phyloP scores from a whole-genome alignment of 2,329 filamentous ascomycete species.

The Aspergillus pseudoglaucus region DNA sequence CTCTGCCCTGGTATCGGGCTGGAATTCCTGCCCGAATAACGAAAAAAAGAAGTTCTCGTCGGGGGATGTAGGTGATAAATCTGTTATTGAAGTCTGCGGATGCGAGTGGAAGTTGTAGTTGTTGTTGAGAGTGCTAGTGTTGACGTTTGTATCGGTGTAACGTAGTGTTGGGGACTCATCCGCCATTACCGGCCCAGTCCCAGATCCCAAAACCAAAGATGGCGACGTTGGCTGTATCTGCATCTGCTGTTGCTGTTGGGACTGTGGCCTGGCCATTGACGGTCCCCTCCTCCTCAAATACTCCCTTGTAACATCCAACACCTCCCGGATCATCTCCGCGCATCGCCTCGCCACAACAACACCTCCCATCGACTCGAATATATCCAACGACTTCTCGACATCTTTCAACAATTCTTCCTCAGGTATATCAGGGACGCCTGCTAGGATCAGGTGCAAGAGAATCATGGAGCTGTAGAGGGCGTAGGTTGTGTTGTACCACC shows the following conservation, averaged over 20 bases:
- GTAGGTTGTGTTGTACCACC: constrained; percentile 31
- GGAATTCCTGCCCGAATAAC: constrained; percentile 12
- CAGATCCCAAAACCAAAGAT: background rate
- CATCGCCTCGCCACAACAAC: constrained; percentile 25
- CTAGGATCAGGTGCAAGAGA: constrained; percentile 23
- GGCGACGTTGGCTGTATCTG: background rate
- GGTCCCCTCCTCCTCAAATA: constrained; percentile 8
- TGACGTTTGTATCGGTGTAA: background rate
- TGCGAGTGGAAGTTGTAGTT: background rate
- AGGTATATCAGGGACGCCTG: constrained; percentile 10
- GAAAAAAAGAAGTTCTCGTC: constrained; percentile 14
- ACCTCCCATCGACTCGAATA: constrained; percentile 26
- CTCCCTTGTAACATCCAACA: constrained; percentile 19
- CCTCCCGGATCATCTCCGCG: constrained; percentile 23
- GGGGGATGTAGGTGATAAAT: background rate
- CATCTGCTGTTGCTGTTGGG: too few relatives aligned
- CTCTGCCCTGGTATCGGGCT: constrained; percentile 13
- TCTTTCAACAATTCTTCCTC: constrained; percentile 18
- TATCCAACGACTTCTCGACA: constrained; percentile 25
- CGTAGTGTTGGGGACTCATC: background rate
- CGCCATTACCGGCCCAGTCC: background rate
- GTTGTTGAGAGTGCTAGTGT: background rate
- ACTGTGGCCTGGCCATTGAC: too few relatives aligned
- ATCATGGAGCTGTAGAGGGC: constrained; percentile 29
- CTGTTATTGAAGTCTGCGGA: background rate